These are phyloP conservation scores for Geranomyces michiganensis DNA, from an alignment of 192 early-diverging fungal genomes.

Conservation along the genomic window DNA sequence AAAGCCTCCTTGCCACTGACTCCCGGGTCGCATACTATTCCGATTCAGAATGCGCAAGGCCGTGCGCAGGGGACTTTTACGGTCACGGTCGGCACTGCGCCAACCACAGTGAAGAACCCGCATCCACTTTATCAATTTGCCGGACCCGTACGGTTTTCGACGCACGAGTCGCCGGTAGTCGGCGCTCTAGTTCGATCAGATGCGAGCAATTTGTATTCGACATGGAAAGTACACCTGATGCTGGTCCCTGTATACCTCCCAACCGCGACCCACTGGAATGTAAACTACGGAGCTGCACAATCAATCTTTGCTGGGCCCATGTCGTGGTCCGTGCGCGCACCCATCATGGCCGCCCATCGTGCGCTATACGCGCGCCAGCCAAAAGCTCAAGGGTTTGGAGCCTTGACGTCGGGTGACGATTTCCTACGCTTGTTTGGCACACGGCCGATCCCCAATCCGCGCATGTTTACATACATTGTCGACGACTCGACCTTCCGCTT, in stretches of 20 bases:
- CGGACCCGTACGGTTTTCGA: slow-evolving; percentile 20
- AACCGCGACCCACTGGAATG: slow-evolving; percentile 15
- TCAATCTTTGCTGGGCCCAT: slow-evolving; percentile 16
- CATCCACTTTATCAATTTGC: slow-evolving; percentile 19
- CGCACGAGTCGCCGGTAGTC: slow-evolving; percentile 27
- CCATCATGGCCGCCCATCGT: slow-evolving; percentile 24
- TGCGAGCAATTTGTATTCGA: slow-evolving; percentile 14
- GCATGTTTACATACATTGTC: slow-evolving; percentile 32
- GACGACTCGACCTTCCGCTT: slow-evolving; percentile 22
- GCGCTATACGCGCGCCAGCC: slow-evolving; percentile 16
- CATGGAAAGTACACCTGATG: slow-evolving; percentile 26
- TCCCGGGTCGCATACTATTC: too few relatives aligned
- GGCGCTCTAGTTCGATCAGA: slow-evolving; percentile 14
- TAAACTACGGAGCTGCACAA: slow-evolving; percentile 17
- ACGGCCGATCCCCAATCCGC: slow-evolving; percentile 7
- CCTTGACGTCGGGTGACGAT: not conserved
- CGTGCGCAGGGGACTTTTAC: slow-evolving; percentile 5
- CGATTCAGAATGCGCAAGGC: too few relatives aligned
- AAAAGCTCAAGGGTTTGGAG: slow-evolving; percentile 7
- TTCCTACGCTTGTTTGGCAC: not conserved
- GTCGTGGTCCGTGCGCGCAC: not conserved
- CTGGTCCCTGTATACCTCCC: not conserved
- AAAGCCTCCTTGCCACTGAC: not conserved
- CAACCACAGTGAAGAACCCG: not conserved
- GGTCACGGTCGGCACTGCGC: not conserved